Evolutionary conservation across 306 rosid species (phyloP), one percentile per base, ranked within the genome.

Genomic region (Prunus padus): DNA sequence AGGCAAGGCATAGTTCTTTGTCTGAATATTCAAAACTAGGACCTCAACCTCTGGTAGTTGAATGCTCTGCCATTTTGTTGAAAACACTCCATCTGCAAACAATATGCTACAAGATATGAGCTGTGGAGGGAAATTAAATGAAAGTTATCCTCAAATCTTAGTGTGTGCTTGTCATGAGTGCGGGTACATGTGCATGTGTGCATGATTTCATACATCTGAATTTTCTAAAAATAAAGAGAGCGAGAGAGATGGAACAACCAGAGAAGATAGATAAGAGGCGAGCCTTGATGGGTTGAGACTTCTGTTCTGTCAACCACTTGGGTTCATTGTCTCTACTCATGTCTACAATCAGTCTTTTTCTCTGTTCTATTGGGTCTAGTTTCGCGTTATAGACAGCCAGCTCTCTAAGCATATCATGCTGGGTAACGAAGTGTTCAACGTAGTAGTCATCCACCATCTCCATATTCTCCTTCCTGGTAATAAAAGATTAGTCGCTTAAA

Each of bases 391-490:
- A 78, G 7, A 89, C 77, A 16, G 90, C 88, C 69, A 92, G 78
- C 28, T 92, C 89, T 12, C 89, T 80, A 47, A 89, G 92, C 81
- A 86, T 82, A 79, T 81, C 86, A 67, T 85, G 82, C 49, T 81
- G 90, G 5, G 81, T 77, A 19, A 86, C 84, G 31, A 78, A 88
- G 74, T 86, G 81, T 52, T 86, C 78, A 61, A 66, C 81, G 54
- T 73, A 86, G 75, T 81, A 89, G 70, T 81, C 85, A 55, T 75
- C 66, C 44, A 23, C 19, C 30, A 28, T 30, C 37, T 12, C 86
- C 47, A 65, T 52, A 57, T 81, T 51, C 65, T 74, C 82, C 47
- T 79, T 85, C 80, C 91, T 89, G 85, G 28, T 67, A 67, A 72
- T 23, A 55, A 66, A 12, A 72, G 70, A 10, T 37, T 76, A 45